phyloP scores from a whole-genome alignment of 495 filamentous ascomycete genomes.

The Hyphodiscus hymeniophilus region DNA sequence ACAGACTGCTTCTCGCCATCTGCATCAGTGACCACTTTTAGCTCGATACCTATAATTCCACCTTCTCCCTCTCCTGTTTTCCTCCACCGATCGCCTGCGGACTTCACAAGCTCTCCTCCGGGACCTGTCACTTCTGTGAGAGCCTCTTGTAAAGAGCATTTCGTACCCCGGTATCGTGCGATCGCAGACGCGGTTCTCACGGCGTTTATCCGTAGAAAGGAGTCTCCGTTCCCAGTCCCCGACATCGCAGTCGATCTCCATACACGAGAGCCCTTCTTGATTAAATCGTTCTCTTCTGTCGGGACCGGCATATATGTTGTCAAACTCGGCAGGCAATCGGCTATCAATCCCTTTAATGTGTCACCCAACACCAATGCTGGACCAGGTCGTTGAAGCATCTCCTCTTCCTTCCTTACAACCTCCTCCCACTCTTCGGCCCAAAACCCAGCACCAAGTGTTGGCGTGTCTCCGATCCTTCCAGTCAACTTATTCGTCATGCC shows the following conservation, averaged over 20 bases:
- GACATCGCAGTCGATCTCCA: conserved; percentile 62
- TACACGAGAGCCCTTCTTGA: conserved; percentile 7
- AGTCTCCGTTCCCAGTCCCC: conserved; percentile 86
- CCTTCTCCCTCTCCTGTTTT: conserved; percentile 74
- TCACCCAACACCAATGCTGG: conserved; percentile 34
- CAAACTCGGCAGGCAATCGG: conserved; percentile 44
- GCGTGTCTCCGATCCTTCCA: conserved; percentile 81
- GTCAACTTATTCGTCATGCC: conserved; percentile 85
- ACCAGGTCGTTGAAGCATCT: conserved; percentile 13
- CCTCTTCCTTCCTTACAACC: neutral
- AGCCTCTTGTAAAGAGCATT: conserved; percentile 36
- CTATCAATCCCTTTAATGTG: conserved; percentile 31
- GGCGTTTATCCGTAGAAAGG: conserved; percentile 67
- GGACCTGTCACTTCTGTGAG: conserved; percentile 57
- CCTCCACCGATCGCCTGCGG: conserved; percentile 69
- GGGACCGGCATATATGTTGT: conserved; percentile 20
- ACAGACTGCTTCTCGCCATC: conserved; percentile 24
- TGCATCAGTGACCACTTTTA: conserved; percentile 34
- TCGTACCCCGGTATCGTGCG: conserved; percentile 44
- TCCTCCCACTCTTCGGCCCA: conserved; percentile 77
- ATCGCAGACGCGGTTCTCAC: conserved; percentile 66
- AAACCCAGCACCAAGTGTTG: conserved; percentile 77
- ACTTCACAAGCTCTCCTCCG: conserved; percentile 65
- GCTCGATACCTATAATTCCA: conserved; percentile 82
- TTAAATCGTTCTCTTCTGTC: conserved; percentile 4